These are phyloP conservation scores for Taphrina confusa DNA, from an alignment of 1,139 yeast species.

Conservation along the genomic window DNA sequence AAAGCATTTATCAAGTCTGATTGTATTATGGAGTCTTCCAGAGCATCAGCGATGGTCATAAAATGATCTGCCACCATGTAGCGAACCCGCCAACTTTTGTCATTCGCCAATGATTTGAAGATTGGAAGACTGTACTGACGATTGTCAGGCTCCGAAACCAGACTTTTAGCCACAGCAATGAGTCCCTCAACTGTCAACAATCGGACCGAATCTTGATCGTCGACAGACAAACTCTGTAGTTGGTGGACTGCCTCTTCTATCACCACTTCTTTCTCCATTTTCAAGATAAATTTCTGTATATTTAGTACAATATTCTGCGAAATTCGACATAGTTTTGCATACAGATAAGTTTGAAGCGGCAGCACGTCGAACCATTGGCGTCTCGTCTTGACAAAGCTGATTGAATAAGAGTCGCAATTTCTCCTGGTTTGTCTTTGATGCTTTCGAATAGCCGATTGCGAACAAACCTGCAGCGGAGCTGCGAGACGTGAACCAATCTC, in stretches of 20 bases:
- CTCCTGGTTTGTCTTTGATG: slow-evolving; percentile 52
- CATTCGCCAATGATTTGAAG: slow-evolving; percentile 62
- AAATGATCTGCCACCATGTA: slow-evolving; percentile 96
- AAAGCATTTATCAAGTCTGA: slow-evolving; percentile 67
- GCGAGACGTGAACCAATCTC: slow-evolving; percentile 93
- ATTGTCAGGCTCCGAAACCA: slow-evolving; percentile 43
- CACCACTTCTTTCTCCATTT: slow-evolving; percentile 45
- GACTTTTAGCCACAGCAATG: slow-evolving; percentile 53
- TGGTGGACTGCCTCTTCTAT: slow-evolving; percentile 60
- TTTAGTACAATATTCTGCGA: slow-evolving; percentile 16
- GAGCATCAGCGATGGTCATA: slow-evolving; percentile 65
- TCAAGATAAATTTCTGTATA: slow-evolving; percentile 42
- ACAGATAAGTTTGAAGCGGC: slow-evolving; percentile 83
- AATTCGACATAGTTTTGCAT: neutral
- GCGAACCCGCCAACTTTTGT: slow-evolving; percentile 97
- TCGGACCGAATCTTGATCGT: slow-evolving; percentile 94
- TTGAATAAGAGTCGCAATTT: slow-evolving; percentile 67
- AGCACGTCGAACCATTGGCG: slow-evolving; percentile 97
- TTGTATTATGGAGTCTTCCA: slow-evolving; percentile 50
- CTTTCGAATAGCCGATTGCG: slow-evolving; percentile 66
- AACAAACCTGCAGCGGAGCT: slow-evolving; percentile 91
- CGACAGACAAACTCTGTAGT: slow-evolving; percentile 78
- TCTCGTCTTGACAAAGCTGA: slow-evolving; percentile 80
- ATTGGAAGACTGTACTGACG: slow-evolving; percentile 40
- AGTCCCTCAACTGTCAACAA: slow-evolving; percentile 84